Percentiles rank a stretch among this genome's conserved stretches.
These are phyloP conservation scores for Histomonas meleagridis DNA, from an alignment of 208 protist species.

Conservation along the genomic window DNA sequence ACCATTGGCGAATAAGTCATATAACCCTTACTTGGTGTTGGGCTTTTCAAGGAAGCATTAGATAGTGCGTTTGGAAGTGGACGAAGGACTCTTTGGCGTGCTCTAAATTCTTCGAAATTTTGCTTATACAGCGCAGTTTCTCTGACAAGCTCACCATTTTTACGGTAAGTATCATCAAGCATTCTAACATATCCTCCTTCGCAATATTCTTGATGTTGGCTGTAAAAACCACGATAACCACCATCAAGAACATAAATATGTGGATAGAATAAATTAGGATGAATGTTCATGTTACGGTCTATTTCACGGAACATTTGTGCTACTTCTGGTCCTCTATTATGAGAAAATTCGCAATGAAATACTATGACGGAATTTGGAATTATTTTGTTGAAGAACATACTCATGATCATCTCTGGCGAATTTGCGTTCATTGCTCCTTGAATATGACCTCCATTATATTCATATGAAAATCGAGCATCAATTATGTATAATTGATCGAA, in stretches of 20 bases:
- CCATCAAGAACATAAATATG: background rate
- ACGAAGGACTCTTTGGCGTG: too few relatives aligned
- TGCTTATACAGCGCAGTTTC: too few relatives aligned
- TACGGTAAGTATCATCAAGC: too few relatives aligned
- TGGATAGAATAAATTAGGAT: background rate
- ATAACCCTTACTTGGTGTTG: too few relatives aligned
- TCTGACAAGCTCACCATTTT: too few relatives aligned
- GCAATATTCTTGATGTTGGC: background rate
- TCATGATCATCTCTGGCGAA: background rate
- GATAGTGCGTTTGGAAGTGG: too few relatives aligned
- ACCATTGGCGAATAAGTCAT: too few relatives aligned
- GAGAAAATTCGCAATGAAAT: slow-evolving; percentile 45
- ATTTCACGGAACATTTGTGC: background rate
- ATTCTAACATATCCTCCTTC: background rate
- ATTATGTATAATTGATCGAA: slow-evolving; percentile 37
- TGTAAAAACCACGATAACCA: background rate
- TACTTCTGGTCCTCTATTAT: slow-evolving; percentile 35
- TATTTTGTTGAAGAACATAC: background rate
- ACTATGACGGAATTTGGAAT: background rate
- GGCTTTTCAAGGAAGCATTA: too few relatives aligned
- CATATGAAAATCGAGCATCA: slow-evolving; percentile 44
- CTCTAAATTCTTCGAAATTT: too few relatives aligned
- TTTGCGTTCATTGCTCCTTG: slow-evolving; percentile 37
- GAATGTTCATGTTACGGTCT: background rate
- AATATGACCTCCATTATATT: slow-evolving; percentile 43